A percentile compares a stretch with the other conserved stretches of the same genome.
These are phyloP conservation scores for Suillus variegatus DNA, from an alignment of 768 basidiomycete genomes.

Conservation along the genomic window DNA sequence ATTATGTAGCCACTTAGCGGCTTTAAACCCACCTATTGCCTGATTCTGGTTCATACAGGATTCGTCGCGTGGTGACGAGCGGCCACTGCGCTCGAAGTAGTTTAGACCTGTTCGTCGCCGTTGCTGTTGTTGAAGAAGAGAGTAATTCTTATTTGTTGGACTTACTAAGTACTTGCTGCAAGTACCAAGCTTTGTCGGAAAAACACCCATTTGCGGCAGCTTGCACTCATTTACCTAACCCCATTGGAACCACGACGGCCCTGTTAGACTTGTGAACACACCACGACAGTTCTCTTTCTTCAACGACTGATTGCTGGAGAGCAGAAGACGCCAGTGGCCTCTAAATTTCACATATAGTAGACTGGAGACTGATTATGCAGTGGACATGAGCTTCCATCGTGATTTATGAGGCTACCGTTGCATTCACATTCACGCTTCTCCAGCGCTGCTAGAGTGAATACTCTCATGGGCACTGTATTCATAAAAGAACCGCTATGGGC, in stretches of 20 bases:
- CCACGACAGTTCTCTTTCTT: background rate
- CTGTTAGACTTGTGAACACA: background rate
- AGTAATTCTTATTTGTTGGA: background rate
- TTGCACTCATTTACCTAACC: background rate
- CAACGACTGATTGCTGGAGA: background rate
- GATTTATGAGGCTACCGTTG: background rate
- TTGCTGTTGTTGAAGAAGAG: background rate
- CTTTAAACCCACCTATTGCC: constrained; percentile 1
- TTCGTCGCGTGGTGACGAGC: constrained; percentile 1
- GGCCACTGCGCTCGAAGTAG: background rate
- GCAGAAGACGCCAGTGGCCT: background rate
- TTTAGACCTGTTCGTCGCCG: constrained; percentile 6
- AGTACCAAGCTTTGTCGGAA: constrained; percentile 3
- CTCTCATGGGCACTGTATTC: background rate
- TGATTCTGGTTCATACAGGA: constrained; percentile 12
- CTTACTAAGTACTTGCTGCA: background rate
- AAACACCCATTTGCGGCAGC: background rate
- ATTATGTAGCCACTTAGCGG: background rate
- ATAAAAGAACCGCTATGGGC: background rate
- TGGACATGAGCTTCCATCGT: background rate
- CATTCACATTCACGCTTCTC: background rate
- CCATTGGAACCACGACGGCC: background rate
- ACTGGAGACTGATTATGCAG: background rate
- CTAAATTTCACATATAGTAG: background rate
- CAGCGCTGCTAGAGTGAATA: background rate